Evolutionary conservation across 139 green algal genomes (phyloP).

Genomic region (Micromonas commoda): DNA sequence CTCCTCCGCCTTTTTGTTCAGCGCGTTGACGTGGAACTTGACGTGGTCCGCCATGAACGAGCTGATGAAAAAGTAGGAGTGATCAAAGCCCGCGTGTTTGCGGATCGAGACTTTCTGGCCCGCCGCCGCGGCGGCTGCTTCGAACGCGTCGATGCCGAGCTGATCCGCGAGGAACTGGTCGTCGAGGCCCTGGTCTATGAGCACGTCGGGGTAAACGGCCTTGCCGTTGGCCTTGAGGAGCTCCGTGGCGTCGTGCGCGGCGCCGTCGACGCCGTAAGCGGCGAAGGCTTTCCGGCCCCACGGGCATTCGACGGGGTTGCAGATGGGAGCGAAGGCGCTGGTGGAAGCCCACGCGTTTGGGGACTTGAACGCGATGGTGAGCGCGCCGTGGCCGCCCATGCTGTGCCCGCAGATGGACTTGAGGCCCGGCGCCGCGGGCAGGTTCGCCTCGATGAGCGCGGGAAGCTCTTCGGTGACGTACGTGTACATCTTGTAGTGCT

Average conservation of each 20-base stretch:
- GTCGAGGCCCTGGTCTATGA: slow-evolving; percentile 47
- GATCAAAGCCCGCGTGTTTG: slow-evolving; percentile 87
- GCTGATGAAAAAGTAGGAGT: slow-evolving; percentile 91
- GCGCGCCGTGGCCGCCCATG: slow-evolving; percentile 85
- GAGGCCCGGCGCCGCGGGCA: slow-evolving; percentile 5
- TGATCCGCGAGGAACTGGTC: slow-evolving; percentile 82
- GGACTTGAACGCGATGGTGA: slow-evolving; percentile 81
- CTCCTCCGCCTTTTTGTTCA: slow-evolving; percentile 23
- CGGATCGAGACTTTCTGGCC: slow-evolving; percentile 50
- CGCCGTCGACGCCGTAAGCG: slow-evolving; percentile 66
- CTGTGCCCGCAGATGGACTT: slow-evolving; percentile 65
- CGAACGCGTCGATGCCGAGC: slow-evolving; percentile 67
- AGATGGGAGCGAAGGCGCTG: slow-evolving; percentile 87
- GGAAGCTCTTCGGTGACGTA: slow-evolving; percentile 65
- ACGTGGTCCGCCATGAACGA: slow-evolving; percentile 92
- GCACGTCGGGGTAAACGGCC: slow-evolving; percentile 30
- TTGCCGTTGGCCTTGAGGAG: slow-evolving; percentile 56
- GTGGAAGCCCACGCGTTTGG: slow-evolving; percentile 62
- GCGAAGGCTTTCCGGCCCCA: slow-evolving; percentile 88
- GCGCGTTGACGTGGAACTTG: slow-evolving; percentile 65
- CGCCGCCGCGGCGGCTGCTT: slow-evolving; percentile 51
- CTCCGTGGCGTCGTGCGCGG: slow-evolving; percentile 80
- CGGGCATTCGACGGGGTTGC: slow-evolving; percentile 70
- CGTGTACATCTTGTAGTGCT: slow-evolving; percentile 89
- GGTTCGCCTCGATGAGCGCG: slow-evolving; percentile 36